Percentiles rank a stretch among this genome's conserved stretches.
Evolutionary conservation across 345 rosid species (phyloP).

Genomic region (Dipteronia dyeriana): DNA sequence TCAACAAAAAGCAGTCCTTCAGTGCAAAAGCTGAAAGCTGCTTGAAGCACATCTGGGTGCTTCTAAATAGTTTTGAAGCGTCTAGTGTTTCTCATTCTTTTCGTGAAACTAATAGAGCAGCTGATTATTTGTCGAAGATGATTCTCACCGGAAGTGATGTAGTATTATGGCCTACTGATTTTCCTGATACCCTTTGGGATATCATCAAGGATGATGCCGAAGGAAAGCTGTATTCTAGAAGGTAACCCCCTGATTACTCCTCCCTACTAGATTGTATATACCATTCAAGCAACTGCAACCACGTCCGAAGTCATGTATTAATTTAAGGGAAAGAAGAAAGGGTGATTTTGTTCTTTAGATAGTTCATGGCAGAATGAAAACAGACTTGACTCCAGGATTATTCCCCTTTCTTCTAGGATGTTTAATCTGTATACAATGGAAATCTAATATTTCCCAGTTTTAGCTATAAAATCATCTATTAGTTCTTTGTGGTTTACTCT

Average conservation of each 20-base stretch:
- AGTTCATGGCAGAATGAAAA: neutral
- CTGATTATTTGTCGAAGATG: conserved; percentile 42
- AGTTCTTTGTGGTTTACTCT: neutral
- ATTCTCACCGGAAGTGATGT: conserved; percentile 23
- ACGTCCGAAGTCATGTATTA: neutral
- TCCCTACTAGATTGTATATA: neutral
- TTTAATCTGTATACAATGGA: neutral
- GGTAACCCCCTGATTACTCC: conserved; percentile 12
- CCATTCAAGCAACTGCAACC: neutral
- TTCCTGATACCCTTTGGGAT: conserved; percentile 29
- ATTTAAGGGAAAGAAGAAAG: neutral
- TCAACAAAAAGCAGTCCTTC: conserved; percentile 28
- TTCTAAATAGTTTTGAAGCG: conserved; percentile 27
- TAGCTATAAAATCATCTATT: neutral
- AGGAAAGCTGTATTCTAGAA: conserved; percentile 33
- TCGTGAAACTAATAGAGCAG: conserved; percentile 44
- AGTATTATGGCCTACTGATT: conserved; percentile 34
- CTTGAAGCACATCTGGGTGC: conserved; percentile 33
- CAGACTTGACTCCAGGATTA: neutral
- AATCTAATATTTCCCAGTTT: neutral
- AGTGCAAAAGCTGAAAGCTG: conserved; percentile 27
- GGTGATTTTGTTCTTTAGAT: neutral
- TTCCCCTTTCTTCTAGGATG: neutral
- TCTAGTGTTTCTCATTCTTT: conserved; percentile 34
- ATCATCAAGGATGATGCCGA: conserved; percentile 39